Evolutionary conservation across 73 alveolate species (phyloP).

Genomic region (Paramecium primaurelia): DNA sequence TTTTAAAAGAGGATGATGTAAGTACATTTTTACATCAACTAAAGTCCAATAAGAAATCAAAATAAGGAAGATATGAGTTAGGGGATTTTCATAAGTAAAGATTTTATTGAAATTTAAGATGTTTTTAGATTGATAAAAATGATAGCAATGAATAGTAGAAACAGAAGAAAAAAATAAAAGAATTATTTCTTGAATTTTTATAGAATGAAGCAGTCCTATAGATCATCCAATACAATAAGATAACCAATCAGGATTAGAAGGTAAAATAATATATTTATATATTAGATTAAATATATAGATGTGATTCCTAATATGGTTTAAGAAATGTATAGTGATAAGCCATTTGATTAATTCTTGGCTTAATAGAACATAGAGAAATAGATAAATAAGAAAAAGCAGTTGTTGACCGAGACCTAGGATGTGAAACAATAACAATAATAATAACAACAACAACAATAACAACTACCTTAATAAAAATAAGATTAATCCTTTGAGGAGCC

Average conservation of each 20-base stretch:
- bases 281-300: constrained; percentile 27
- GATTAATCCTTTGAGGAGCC: neutral
- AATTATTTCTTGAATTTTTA: constrained; percentile 29
- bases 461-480: neutral
- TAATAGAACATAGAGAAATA: neutral
- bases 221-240: constrained; percentile 14
- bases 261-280: neutral
- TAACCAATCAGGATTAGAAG: constrained; percentile 25
- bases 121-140: constrained; percentile 15
- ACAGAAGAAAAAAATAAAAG: constrained; percentile 14
- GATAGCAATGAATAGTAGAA: neutral
- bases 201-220: constrained; percentile 22
- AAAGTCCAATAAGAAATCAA: neutral
- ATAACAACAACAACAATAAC: neutral
- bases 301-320: constrained; percentile 45
- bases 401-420: neutral
- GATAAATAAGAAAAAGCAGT: neutral
- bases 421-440: neutral
- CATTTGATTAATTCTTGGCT: constrained; percentile 45
- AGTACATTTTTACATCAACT: neutral
- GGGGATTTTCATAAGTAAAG: constrained; percentile 43
- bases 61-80: constrained; percentile 41
- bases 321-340: constrained; percentile 44
- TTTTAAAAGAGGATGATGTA: neutral
- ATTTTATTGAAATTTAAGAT: neutral